Conservation (phyloP, 768 basidiomycete genomes). For the Russula vinacea region DNA sequence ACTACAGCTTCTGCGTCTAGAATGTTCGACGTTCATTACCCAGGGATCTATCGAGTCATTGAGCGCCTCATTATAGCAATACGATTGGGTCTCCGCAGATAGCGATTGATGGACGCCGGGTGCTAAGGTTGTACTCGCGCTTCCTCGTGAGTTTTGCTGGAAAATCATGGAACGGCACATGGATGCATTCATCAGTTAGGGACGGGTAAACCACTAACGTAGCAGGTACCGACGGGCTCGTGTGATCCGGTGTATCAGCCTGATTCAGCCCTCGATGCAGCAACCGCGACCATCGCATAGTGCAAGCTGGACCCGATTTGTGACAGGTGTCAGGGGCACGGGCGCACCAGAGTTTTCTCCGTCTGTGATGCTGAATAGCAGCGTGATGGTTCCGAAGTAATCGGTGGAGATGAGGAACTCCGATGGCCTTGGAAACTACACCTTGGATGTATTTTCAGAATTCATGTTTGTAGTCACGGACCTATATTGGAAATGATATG, state of each 20-base stretch:
- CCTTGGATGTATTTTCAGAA: constrained; percentile 7
- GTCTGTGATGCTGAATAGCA: neutral
- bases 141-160: constrained; percentile 50
- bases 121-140: constrained; percentile 73
- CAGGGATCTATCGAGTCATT: constrained; percentile 57
- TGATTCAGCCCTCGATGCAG: neutral
- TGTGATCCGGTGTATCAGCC: too few species aligned
- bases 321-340: constrained; percentile 1
- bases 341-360: neutral
- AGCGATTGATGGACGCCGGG: constrained; percentile 76
- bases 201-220: constrained; percentile 25
- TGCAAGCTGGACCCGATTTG: neutral
- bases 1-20: constrained; percentile 68
- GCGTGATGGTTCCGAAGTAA: neutral
- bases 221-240: constrained; percentile 7
- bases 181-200: constrained; percentile 20
- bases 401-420: neutral
- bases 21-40: constrained; percentile 60
- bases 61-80: constrained; percentile 62
- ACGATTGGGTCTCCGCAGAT: constrained; percentile 67
- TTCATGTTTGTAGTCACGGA: constrained; percentile 14
- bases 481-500: neutral
- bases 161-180: constrained; percentile 38
- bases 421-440: constrained; percentile 11
- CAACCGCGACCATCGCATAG: constrained; percentile 2